Base-by-base conservation (phyloP, 306 rosid genomes). In the Dalbergia cochinchinensis region DNA sequence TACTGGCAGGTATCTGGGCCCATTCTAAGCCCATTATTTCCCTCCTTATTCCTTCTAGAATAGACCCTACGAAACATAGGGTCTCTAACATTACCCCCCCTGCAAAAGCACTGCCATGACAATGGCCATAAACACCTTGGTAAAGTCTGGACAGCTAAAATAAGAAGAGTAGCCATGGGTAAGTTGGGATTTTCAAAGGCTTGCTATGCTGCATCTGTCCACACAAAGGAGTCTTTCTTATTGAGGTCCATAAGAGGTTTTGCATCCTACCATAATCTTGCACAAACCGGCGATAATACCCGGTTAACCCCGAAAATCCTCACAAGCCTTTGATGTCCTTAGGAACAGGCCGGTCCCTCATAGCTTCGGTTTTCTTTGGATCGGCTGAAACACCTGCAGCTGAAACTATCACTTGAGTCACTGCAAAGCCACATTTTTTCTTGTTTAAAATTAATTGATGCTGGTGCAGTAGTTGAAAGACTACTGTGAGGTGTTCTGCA, bases 401-500 rank as follows among this genome's bases (percentile, higher is more conserved):
- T 4, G 6, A 50, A 12, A 50, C 2, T 0, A 50, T 12, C 14
- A 50, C 14, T 13, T 50, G 6, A 3, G 14, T 1, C 5, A 0
- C 2, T 5, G 16, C 55, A 13, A 14, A 50, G 4, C 1, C 2
- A 1, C 16, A 4, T 5, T 14, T 50, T 15, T 50, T 50, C 5
- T 5, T 4, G 14, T 50, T 50, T 0, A 13, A n/a, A 3, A 50
- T 1, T 2, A 50, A 4, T 3, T 13, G 4, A 14, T 50, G 16
- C 2, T 50, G n/a, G 1, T 1, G 0, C 6, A 50, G 14, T 6
- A 13, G 6, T 4, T 12, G 16, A 4, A 50, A 13, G 1, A 50
- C 55, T 1, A 0, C 0, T 16, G 2, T 0, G 0, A 50, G 5
- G 15, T 50, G 55, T 4, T 14, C 6, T 0, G 2, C n/a, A 5